Conservation (phyloP, 805 yeast genomes). For the Cyberlindnera suaveolens region DNA sequence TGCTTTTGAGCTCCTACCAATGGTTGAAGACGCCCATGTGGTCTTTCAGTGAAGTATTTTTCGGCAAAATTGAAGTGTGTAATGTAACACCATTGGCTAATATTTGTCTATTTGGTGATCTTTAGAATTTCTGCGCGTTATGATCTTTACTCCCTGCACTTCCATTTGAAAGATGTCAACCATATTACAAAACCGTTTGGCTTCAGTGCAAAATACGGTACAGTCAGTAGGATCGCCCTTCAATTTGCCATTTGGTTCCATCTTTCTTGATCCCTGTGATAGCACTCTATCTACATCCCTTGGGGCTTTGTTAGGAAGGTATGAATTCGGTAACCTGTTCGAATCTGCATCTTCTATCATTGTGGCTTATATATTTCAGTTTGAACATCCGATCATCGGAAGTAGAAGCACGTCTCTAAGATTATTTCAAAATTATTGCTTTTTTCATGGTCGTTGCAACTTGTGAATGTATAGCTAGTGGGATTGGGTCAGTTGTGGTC, state of each 20-base stretch:
- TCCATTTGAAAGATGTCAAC: conserved; percentile 34
- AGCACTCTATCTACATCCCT: conserved; percentile 56
- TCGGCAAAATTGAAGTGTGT: conserved; percentile 28
- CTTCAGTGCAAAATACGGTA: no score
- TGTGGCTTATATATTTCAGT: conserved; percentile 37
- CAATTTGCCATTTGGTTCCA: conserved; percentile 55
- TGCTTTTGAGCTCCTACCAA: conserved; percentile 2
- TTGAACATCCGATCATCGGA: conserved; percentile 16
- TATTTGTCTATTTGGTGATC: conserved; percentile 48
- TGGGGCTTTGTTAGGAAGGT: conserved; percentile 58
- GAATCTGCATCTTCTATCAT: conserved; percentile 57
- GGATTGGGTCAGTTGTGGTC: no score
- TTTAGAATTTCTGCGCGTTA: conserved; percentile 47
- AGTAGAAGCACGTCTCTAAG: conserved; percentile 33
- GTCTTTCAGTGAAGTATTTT: conserved; percentile 7
- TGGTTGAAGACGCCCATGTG: no score
- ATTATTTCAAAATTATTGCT: conserved; percentile 62
- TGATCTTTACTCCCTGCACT: conserved; percentile 68
- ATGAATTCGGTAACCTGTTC: conserved; percentile 26
- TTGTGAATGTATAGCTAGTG: conserved; percentile 12
- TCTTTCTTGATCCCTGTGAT: conserved; percentile 53
- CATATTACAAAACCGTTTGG: no score
- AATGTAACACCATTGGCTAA: conserved; percentile 50
- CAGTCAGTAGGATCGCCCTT: no score
- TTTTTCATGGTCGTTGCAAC: conserved; percentile 63